Percentiles rank a stretch among this genome's conserved stretches.
phyloP scores from a whole-genome alignment of 176 grass and related monocot species.

The Urochloa ruziziensis region DNA sequence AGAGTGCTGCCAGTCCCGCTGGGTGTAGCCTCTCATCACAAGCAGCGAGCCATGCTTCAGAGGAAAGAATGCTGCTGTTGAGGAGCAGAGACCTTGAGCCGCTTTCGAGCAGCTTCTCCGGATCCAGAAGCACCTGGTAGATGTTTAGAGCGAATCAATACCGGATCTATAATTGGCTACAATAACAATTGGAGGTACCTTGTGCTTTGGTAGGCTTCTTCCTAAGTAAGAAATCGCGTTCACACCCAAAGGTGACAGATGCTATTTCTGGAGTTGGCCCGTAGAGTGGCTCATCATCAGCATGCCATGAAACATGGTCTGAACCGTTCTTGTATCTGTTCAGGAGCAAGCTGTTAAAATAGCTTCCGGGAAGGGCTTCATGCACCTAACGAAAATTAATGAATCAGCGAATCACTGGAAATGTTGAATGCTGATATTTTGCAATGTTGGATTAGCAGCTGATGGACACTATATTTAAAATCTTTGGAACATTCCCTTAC shows the following conservation, averaged over 20 bases:
- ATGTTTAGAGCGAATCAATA: not conserved
- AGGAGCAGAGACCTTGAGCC: constrained; percentile 25
- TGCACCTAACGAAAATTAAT: constrained; percentile 49
- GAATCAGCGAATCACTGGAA: not conserved
- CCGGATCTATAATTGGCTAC: not conserved
- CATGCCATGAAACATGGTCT: constrained; percentile 89
- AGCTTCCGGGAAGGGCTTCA: constrained; percentile 66
- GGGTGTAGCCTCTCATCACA: constrained; percentile 80
- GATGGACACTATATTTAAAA: no score
- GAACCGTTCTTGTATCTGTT: constrained; percentile 83
- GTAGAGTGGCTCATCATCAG: constrained; percentile 81
- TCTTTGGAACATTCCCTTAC: constrained; percentile 19
- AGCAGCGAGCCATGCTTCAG: constrained; percentile 83
- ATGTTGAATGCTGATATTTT: not conserved
- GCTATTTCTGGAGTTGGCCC: constrained; percentile 81
- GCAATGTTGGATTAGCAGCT: no score
- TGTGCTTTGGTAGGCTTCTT: constrained; percentile 60
- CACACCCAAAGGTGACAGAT: constrained; percentile 72
- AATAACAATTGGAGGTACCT: constrained; percentile 22
- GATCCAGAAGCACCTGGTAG: constrained; percentile 20
- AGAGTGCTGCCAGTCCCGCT: constrained; percentile 84
- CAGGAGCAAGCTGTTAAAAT: constrained; percentile 87
- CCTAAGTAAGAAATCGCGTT: constrained; percentile 67
- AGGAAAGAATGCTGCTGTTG: constrained; percentile 54
- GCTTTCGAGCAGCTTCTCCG: constrained; percentile 39